Evolutionary conservation across 768 basidiomycete species (phyloP), one percentile per base, ranked within the genome.

Genomic region (Chalciporus chontae): DNA sequence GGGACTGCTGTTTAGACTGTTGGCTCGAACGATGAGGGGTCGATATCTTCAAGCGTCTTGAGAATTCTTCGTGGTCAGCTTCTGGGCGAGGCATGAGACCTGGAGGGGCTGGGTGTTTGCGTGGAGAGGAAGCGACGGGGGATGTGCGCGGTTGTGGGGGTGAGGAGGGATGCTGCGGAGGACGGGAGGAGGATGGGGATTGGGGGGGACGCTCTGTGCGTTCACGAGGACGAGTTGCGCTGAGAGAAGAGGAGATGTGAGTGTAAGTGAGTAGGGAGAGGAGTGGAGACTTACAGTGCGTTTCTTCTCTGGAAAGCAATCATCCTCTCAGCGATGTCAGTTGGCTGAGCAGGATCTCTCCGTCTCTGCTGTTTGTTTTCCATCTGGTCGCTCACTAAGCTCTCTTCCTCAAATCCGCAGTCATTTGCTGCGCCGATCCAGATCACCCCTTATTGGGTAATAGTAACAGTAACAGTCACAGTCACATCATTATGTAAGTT

Each of bases 61-160:
- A 83, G 62, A 90, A 90, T 45, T 87, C 86, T 55, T 83, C 85
- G 40, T 79, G 75, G 65, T 87, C 85, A 7, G 84, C 74, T 44
- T 86, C 83, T 31, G 65, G 50, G 43, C 68, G 69, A 45, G 72
- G 70, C 19, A 71, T 62, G 48, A 69, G 41, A 54, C 68, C 57
- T 43, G 71, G 67, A 39, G 72, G 62, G 59, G 45, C 40, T 71
- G 70, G 42, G 65, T 36, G 62, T 43, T 69, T 73, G 7, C 73
- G 64, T 4, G 74, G 71, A 5, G 69, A 51, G 2, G 59, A 41
- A 14, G 31, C 43, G 29, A 47, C 37, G 18, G 58, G 59, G 29
- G 65, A 50, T 26, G 55, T 48, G 48, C 65, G 59, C 38, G 68
- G 57, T 18, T 62, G 62, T 29, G 57, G 34, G 17, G 67, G 64